Percentiles rank a stretch among this genome's conserved stretches.
These are phyloP conservation scores for Lignosus rhinocerotis DNA, from an alignment of 1,284 basidiomycete genomes.

Conservation along the genomic window DNA sequence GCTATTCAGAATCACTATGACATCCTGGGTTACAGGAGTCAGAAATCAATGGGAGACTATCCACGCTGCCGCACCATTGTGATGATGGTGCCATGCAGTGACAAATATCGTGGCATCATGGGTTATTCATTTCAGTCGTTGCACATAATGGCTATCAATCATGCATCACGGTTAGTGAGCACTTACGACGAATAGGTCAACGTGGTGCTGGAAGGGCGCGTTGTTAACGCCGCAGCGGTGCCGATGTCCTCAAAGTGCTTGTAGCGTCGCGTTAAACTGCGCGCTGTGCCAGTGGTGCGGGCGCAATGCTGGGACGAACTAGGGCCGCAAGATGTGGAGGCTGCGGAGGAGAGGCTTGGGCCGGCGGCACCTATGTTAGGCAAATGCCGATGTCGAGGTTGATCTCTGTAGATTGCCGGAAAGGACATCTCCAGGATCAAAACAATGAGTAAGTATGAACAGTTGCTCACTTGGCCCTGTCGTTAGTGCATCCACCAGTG, in stretches of 20 bases:
- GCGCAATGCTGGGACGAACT: constrained; percentile 13
- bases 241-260: constrained; percentile 11
- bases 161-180: neutral
- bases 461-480: neutral
- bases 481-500: neutral
- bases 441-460: neutral
- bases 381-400: constrained; percentile 16
- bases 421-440: neutral
- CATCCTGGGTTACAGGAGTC: too few relatives aligned
- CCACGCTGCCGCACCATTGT: constrained; percentile 1
- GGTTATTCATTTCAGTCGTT: neutral
- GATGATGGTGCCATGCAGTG: neutral
- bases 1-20: too few relatives aligned
- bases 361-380: constrained; percentile 13
- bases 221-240: neutral
- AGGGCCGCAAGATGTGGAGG: constrained; percentile 17
- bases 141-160: too few relatives aligned
- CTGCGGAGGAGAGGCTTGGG: constrained; percentile 11
- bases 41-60: neutral
- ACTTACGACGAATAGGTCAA: neutral
- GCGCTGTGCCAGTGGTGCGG: constrained; percentile 15
- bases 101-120: neutral
- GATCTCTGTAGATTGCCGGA: constrained; percentile 20
- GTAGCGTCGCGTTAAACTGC: constrained; percentile 22
- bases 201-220: too few relatives aligned